Base-by-base conservation (phyloP, 2,329 filamentous ascomycete species). In the Moelleriella libera region DNA sequence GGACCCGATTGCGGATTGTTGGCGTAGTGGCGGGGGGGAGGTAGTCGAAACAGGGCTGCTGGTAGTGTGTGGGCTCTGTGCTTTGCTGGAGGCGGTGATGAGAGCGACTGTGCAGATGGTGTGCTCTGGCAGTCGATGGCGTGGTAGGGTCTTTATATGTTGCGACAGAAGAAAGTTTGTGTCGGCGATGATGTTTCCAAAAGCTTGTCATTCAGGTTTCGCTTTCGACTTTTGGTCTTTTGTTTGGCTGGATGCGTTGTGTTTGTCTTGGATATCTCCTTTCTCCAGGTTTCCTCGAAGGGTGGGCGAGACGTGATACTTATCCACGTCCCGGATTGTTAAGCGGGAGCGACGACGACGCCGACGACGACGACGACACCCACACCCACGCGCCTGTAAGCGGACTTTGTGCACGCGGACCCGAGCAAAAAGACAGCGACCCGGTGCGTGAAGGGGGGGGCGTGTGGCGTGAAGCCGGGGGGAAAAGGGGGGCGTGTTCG, bases 371-470 rank as follows among this genome's bases (percentile, higher is more conserved):
- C 57, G 57, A 44, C 45, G 12, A 30, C 41, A 30, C 40, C 49
- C 57, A 53, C 21, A 21, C 21, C 50, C 52, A 51, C 50, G 51
- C 52, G 54, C 50, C 50, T 53, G 53, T 52, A 54, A 52, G 55
- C 60, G 60, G 60, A 61, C 52, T 63, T 61, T 61, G 58, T 52
- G 50, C 52, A 54, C 54, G 56, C 58, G 57, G 57, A 52, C 58
- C 59, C 59, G 59, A 59, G 55, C 52, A 57, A 55, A 51, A 11
- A 53, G 52, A 52, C 51, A 51, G 50, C 47, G 45, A 41, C 46
- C 46, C 48, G 31, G 45, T 28, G 40, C 41, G 43, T 45, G 46
- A 47, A 47, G 43, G 40, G 50, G 52, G 51, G 53, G 43, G 56
- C 47, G 48, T 45, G 41, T 39, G 21, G 49, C 48, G 49, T 50